Evolutionary conservation across 2,329 filamentous ascomycete genomes (phyloP).

Genomic region (Epichloe uncinata): DNA sequence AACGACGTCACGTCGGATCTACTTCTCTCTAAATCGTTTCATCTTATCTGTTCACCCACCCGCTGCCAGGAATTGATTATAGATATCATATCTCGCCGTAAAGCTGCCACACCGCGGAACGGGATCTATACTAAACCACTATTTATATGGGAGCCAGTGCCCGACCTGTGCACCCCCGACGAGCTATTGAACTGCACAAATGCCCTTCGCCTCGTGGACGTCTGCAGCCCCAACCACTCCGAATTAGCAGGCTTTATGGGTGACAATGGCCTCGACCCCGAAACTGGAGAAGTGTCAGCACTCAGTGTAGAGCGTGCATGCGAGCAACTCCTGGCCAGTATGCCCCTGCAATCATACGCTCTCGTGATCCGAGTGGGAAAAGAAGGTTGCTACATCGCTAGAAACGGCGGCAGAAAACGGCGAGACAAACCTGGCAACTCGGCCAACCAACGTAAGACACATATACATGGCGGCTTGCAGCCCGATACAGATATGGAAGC

Average conservation of each 20-base stretch:
- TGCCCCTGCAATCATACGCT: slow-evolving; percentile 51
- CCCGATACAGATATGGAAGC: slow-evolving; percentile 51
- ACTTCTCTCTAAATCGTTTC: slow-evolving; percentile 63
- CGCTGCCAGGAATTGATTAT: slow-evolving; percentile 65
- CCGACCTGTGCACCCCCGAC: slow-evolving; percentile 67
- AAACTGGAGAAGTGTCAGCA: slow-evolving; percentile 39
- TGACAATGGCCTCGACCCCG: slow-evolving; percentile 37
- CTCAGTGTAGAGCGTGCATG: slow-evolving; percentile 43
- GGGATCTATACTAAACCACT: slow-evolving; percentile 43
- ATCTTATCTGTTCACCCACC: slow-evolving; percentile 70
- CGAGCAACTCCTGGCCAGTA: slow-evolving; percentile 48
- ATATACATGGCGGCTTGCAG: slow-evolving; percentile 37
- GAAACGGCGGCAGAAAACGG: slow-evolving; percentile 38
- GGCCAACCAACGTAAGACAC: slow-evolving; percentile 24
- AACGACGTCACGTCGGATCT: slow-evolving; percentile 53
- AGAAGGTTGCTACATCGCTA: slow-evolving; percentile 54
- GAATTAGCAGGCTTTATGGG: slow-evolving; percentile 84
- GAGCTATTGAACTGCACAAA: slow-evolving; percentile 53
- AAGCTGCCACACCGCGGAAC: slow-evolving; percentile 19
- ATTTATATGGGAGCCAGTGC: slow-evolving; percentile 92
- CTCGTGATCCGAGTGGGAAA: slow-evolving; percentile 60
- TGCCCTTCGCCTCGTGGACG: slow-evolving; percentile 45
- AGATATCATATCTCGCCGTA: slow-evolving; percentile 50
- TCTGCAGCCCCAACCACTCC: slow-evolving; percentile 69
- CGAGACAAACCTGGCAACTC: neutral